These are phyloP conservation scores for Entamoeba nuttalli DNA, from an alignment of 208 protist genomes.

Conservation along the genomic window DNA sequence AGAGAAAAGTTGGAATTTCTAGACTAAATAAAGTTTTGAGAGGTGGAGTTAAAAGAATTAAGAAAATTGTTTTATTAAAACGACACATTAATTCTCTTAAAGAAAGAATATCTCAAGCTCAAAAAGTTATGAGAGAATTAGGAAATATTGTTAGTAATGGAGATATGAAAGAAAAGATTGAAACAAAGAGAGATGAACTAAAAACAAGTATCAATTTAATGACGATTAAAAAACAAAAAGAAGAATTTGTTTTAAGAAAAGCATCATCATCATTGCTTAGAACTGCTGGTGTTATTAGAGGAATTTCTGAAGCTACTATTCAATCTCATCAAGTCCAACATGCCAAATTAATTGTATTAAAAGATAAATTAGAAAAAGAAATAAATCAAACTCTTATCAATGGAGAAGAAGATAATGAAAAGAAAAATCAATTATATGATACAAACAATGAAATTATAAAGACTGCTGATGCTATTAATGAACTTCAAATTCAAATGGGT, in stretches of 20 bases:
- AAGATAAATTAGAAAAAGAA: background rate
- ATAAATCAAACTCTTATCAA: background rate
- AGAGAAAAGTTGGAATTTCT: background rate
- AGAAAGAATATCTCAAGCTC: background rate
- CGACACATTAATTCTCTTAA: background rate
- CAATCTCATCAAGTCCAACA: background rate
- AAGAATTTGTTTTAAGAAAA: background rate
- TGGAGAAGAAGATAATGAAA: background rate
- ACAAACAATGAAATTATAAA: background rate
- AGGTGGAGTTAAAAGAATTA: background rate
- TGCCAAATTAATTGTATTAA: background rate
- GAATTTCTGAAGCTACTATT: background rate
- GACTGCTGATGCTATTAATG: background rate
- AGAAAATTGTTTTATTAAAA: background rate
- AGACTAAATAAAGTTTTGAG: background rate
- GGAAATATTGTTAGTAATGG: background rate
- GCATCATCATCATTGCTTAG: background rate
- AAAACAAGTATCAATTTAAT: background rate
- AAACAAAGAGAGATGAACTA: background rate
- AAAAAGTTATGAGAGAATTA: background rate
- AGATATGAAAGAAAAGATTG: background rate
- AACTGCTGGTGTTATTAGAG: background rate
- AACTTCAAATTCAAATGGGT: background rate
- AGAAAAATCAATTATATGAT: background rate
- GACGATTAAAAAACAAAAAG: background rate